phyloP scores from a whole-genome alignment of 148 eudicot species.

The Linanthus parryae region DNA sequence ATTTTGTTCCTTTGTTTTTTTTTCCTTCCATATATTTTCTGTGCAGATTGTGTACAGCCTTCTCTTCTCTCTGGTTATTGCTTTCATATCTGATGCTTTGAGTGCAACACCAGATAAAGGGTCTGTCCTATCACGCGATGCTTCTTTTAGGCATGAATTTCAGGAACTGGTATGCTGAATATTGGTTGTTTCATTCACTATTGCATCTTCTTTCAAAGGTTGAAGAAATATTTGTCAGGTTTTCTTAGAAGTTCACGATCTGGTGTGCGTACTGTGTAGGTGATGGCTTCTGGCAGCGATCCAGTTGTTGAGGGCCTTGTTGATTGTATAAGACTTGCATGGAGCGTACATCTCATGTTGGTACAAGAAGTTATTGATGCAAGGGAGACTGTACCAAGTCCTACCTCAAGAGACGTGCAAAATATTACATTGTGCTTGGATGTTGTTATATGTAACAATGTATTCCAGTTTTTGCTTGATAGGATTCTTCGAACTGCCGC shows the following conservation, averaged over 20 bases:
- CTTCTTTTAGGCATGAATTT: conserved; percentile 79
- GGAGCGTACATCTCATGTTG: conserved; percentile 81
- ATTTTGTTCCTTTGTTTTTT: conserved; percentile 9
- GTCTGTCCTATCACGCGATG: conserved; percentile 58
- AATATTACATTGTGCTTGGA: conserved; percentile 69
- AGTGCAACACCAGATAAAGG: conserved; percentile 64
- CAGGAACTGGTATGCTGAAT: conserved; percentile 66
- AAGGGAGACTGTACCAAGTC: conserved; percentile 38
- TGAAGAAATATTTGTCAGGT: neutral
- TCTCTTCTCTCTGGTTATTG: conserved; percentile 78
- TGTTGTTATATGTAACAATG: conserved; percentile 61
- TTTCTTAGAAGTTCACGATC: conserved; percentile 9
- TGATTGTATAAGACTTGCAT: conserved; percentile 80
- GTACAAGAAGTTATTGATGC: conserved; percentile 48
- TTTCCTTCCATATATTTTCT: conserved; percentile 10
- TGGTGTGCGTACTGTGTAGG: conserved; percentile 30
- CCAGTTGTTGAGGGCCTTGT: conserved; percentile 60
- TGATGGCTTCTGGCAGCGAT: conserved; percentile 54
- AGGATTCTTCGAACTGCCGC: conserved; percentile 87
- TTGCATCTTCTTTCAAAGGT: neutral
- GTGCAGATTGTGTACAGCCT: conserved; percentile 78
- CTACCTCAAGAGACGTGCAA: conserved; percentile 46
- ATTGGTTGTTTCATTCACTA: neutral
- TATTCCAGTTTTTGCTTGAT: conserved; percentile 77
- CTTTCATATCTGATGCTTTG: conserved; percentile 86